phyloP scores from a whole-genome alignment of 768 basidiomycete genomes.

The Collybiopsis confluens region DNA sequence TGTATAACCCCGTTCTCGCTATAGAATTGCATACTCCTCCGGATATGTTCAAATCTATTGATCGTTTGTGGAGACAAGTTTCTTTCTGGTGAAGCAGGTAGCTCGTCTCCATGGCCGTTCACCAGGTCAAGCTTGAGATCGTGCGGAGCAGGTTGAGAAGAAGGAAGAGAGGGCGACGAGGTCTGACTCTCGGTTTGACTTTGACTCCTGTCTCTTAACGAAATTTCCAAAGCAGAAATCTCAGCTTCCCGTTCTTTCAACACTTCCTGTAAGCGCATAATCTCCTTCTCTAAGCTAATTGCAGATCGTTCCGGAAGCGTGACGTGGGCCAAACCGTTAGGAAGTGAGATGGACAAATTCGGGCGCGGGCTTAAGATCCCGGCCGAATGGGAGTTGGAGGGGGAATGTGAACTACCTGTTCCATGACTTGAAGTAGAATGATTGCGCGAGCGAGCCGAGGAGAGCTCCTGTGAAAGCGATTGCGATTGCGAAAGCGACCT shows the following conservation, averaged over 20 bases:
- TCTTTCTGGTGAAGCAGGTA: conserved; percentile 15
- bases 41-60: conserved; percentile 70
- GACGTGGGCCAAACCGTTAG: conserved; percentile 22
- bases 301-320: conserved; percentile 66
- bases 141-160: background rate
- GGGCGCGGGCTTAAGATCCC: conserved; percentile 31
- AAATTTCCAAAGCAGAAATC: conserved; percentile 69
- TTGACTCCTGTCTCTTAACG: conserved; percentile 30
- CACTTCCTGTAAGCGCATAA: conserved; percentile 92
- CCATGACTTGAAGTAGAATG: conserved; percentile 73
- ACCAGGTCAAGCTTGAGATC: background rate
- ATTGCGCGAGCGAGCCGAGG: conserved; percentile 83
- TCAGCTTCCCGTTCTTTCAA: conserved; percentile 90
- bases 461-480: conserved; percentile 97
- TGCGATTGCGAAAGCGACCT: conserved; percentile 92
- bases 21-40: conserved; percentile 54
- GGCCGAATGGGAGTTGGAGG: conserved; percentile 59
- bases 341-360: conserved; percentile 57
- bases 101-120: conserved; percentile 13
- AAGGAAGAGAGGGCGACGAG: background rate
- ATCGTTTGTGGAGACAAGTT: conserved; percentile 68
- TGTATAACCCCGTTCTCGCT: conserved; percentile 33
- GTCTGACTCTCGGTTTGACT: conserved; percentile 19
- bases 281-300: conserved; percentile 86
- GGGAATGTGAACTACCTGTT: conserved; percentile 56